Base-by-base conservation (phyloP, 108 stramenopile species). In the Fragilariopsis cylindrus region DNA sequence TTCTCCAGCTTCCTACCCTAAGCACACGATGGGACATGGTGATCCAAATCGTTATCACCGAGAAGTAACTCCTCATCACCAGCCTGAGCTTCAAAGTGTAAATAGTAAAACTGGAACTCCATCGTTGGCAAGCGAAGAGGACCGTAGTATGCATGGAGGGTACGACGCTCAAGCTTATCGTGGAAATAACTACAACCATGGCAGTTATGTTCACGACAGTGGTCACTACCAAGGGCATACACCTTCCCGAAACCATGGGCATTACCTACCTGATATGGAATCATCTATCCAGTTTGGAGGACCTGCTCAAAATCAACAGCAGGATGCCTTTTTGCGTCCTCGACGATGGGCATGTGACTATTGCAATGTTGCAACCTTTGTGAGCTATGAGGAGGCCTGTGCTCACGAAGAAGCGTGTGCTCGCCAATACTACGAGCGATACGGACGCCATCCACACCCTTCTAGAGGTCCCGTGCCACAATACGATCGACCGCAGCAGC, bases 331-430 rank as follows among this genome's bases (percentile, higher is more conserved):
- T 47, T 30, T 63, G 50, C 72, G 76, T 15, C 82, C 82, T n/a
- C 53, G 85, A 43, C 81, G 83, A 21, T 95, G 91, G 94, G 86
- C 91, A 8, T 92, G 91, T 57, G 91, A 92, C 63, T 95, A 88
- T 65, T 95, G 91, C 83, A 80, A 87, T 44, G 75, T 86, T 71
- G 84, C 88, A 4, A 90, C 89, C 16, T 95, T 95, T 71, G 56
- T 78, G 47, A 90, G 82, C 63, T 92, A 88, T 72, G 90, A 95
- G 71, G 90, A 90, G 73, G 91, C 91, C 15, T 90, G 88, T 40
- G 88, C 87, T 13, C 93, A 95, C 64, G 93, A 95, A 75, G 81
- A 84, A 44, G 68, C 74, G 9, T 92, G 91, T 79, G 75, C 80
- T 40, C 82, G 78, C 30, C 80, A 81, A n/a, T 78, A 81, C 48